These are phyloP conservation scores for Fusarium sp. DNA, from an alignment of 2,329 filamentous ascomycete species.

Conservation along the genomic window DNA sequence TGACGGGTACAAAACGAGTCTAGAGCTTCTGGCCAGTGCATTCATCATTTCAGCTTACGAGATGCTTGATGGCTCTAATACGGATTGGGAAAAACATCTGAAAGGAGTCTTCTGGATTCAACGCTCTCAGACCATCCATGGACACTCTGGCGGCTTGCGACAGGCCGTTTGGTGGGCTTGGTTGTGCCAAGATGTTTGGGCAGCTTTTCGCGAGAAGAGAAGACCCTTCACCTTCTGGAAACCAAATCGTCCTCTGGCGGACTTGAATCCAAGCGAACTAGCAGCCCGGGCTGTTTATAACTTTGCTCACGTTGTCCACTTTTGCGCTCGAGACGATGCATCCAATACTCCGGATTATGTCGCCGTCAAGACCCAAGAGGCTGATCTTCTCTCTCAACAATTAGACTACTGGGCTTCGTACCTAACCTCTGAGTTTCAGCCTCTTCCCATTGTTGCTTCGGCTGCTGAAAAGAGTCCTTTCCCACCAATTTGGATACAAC, in stretches of 20 bases:
- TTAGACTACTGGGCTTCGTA: too few species aligned
- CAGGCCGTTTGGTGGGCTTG: conserved; percentile 2
- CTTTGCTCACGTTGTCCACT: too few species aligned
- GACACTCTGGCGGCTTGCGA: background rate
- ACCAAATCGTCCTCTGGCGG: background rate
- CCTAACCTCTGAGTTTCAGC: too few species aligned
- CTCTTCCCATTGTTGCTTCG: too few species aligned
- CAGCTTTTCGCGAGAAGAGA: conserved; percentile 5
- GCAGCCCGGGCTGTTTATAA: background rate
- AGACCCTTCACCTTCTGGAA: background rate
- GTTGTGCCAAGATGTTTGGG: conserved; percentile 6
- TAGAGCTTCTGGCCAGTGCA: background rate
- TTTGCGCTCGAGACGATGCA: too few species aligned
- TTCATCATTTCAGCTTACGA: background rate
- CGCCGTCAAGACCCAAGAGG: too few species aligned
- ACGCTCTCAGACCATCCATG: background rate
- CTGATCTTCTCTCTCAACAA: too few species aligned
- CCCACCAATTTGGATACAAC: too few species aligned
- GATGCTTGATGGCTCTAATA: background rate
- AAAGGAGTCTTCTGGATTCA: conserved; percentile 5
- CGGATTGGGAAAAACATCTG: background rate
- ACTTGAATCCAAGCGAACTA: background rate
- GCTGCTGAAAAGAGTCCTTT: too few species aligned
- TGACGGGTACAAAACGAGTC: background rate
- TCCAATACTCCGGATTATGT: too few species aligned